Evolutionary conservation across 208 protist genomes (phyloP), one percentile per base, ranked within the genome.

Genomic region (Acanthamoeba healyi): DNA sequence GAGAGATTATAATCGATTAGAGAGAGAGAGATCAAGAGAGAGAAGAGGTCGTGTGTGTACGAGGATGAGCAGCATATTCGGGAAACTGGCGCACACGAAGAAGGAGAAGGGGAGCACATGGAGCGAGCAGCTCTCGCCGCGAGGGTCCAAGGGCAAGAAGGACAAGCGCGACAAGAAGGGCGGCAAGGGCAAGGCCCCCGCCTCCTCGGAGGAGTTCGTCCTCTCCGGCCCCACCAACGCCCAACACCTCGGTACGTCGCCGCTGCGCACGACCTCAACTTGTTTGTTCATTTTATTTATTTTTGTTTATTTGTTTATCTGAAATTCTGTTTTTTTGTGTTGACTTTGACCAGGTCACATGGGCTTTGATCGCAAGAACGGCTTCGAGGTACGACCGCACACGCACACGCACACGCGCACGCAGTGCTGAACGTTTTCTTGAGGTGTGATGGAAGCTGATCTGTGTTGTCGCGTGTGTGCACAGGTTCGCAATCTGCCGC

Each of bases 281-380:
- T n/a, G n/a, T n/a, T n/a, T 46, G 9, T 29, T 49, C 36, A 5
- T 49, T 79, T 34, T 34, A 14, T 79, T 79, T n/a, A 0, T 34
- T 34, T 29, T 38, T 79, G 0, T 46, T 79, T 79, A 32, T 17
- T 26, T 38, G 42, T 29, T 26, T 42, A 29, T 44, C 22, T 79
- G 42, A 44, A 49, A 7, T 15, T 79, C 29, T 0, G 46, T 46
- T 79, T 79, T 32, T 19, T 38, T 74, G 65, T 32, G 22, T n/a
- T 46, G 42, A 24, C 14, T n/a, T 4, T 3, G 15, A 7, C 1
- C 17, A 79, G 70, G 70, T 17, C 70, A 79, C 40, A 79, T 79
- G 70, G 70, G 70, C 70, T 79, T 79, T 79, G 70, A 79, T 44
- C 70, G 70, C 24, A 79, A 79, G 36, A 79, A 79, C 46, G 70